Conservation (phyloP, 129 eudicot genomes). For the Cynara cardunculus region DNA sequence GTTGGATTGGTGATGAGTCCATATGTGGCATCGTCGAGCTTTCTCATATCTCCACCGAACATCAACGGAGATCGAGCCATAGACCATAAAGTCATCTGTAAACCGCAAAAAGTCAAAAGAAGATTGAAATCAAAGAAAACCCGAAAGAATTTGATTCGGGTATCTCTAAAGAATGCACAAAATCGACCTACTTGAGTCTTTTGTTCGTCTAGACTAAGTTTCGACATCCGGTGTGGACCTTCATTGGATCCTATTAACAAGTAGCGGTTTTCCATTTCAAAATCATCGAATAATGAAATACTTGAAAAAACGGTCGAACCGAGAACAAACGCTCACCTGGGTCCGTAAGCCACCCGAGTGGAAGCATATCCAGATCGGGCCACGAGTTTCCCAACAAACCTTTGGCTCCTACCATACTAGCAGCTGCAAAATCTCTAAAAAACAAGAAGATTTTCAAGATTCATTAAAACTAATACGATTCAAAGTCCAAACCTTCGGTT, state of each 20-base stretch:
- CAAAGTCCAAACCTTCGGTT: neutral
- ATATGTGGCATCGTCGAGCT: slow-evolving; percentile 55
- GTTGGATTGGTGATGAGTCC: slow-evolving; percentile 78
- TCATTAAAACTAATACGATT: neutral
- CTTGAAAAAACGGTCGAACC: slow-evolving; percentile 9
- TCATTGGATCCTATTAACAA: slow-evolving; percentile 49
- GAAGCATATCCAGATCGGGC: slow-evolving; percentile 99
- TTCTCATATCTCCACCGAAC: slow-evolving; percentile 98
- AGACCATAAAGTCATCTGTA: slow-evolving; percentile 90
- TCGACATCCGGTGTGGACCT: slow-evolving; percentile 79
- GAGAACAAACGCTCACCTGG: slow-evolving; percentile 43
- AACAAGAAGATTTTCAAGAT: neutral
- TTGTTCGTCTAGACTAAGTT: slow-evolving; percentile 61
- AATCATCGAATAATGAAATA: neutral
- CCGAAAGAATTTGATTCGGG: neutral
- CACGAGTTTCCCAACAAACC: slow-evolving; percentile 85
- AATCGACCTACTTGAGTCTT: slow-evolving; percentile 60
- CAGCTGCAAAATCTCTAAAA: slow-evolving; percentile 74
- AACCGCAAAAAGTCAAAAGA: neutral
- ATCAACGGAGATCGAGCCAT: slow-evolving; percentile 96
- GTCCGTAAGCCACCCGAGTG: slow-evolving; percentile 93
- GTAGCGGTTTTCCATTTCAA: neutral
- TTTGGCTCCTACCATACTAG: slow-evolving; percentile 63
- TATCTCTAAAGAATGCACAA: neutral
- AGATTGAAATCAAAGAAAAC: neutral